Percentiles rank a stretch among this genome's conserved stretches.
phyloP scores from a whole-genome alignment of 345 rosid genomes.

The Populus ilicifolia region DNA sequence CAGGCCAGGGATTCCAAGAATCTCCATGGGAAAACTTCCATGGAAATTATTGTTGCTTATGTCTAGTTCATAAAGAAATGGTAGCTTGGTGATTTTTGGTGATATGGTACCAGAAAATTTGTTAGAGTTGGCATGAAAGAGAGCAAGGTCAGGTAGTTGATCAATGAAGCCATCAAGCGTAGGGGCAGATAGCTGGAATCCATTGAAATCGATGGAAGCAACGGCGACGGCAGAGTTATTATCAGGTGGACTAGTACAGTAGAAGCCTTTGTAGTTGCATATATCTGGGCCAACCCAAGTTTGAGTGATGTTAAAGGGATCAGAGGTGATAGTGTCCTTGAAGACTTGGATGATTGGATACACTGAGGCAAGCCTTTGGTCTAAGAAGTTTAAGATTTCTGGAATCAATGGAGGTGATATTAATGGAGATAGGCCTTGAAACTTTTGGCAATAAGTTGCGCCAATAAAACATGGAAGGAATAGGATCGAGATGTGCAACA shows the following conservation, averaged over 20 bases:
- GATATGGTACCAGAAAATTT: conserved; percentile 36
- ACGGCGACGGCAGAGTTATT: conserved; percentile 35
- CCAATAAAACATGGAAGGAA: neutral
- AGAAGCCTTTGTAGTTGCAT: conserved; percentile 42
- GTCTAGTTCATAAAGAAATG: conserved; percentile 37
- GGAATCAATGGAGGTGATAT: neutral
- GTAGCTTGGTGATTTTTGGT: conserved; percentile 21
- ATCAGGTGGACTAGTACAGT: conserved; percentile 38
- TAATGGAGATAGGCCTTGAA: neutral
- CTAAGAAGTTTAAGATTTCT: conserved; percentile 18
- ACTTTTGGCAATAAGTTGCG: neutral
- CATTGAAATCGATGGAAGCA: conserved; percentile 41
- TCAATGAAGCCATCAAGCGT: conserved; percentile 40
- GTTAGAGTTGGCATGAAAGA: conserved; percentile 55
- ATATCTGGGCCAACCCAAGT: conserved; percentile 40
- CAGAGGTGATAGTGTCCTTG: conserved; percentile 33
- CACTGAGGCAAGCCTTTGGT: conserved; percentile 19
- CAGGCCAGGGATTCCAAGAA: conserved; percentile 23
- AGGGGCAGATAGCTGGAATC: conserved; percentile 30
- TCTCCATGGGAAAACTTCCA: conserved; percentile 25
- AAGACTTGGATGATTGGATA: conserved; percentile 32
- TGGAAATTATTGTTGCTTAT: conserved; percentile 39
- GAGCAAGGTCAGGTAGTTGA: conserved; percentile 44
- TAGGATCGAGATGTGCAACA: conserved; percentile 4
- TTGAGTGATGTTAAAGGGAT: conserved; percentile 29